Base-by-base conservation (phyloP, 2,329 filamentous ascomycete species). In the Fusarium sp. region DNA sequence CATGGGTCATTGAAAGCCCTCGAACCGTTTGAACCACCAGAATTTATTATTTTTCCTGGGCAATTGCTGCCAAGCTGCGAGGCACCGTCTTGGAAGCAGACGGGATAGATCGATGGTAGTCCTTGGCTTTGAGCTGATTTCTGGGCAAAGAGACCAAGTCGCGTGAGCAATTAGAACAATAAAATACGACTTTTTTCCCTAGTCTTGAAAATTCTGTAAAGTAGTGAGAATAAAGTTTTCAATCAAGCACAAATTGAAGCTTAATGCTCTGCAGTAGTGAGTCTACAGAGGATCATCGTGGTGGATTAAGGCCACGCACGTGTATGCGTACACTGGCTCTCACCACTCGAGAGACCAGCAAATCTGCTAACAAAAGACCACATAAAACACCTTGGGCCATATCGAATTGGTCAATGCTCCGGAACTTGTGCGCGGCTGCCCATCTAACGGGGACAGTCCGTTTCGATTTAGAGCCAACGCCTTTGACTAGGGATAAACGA, bases 141-240 rank as follows among this genome's bases (percentile, higher is more conserved):
- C 61, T 64, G 44, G 61, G 61, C 61, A 30, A 44, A 19, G 47
- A 20, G 20, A n/a, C 35, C 10, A 32, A 62, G 58, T 63, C 58
- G 60, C 59, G 59, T 64, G 59, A n/a, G 35, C 35, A 37, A 3
- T 37, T 19, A 17, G 5, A 37, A 30, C 28, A 30, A 5, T 10
- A 30, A 5, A 30, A 30, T 13, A 26, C 1, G 10, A 10, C 11
- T 1, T 28, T 10, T 28, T 4, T 10, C 9, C 10, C 2, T 30
- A 30, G 28, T 30, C 10, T 13, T 26, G 7, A 9, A 26, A 26
- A 10, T 10, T 26, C 9, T 26, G 26, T 26, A 10, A 26, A 26
- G 26, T 26, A 26, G 26, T 26, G 30, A 37, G 50, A 51, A 44
- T 62, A 62, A 46, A 17, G 37, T 63, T 63, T 63, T 63, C 39